phyloP scores from a whole-genome alignment of 2,329 filamentous ascomycete genomes.

The Tolypocladium capitatum region DNA sequence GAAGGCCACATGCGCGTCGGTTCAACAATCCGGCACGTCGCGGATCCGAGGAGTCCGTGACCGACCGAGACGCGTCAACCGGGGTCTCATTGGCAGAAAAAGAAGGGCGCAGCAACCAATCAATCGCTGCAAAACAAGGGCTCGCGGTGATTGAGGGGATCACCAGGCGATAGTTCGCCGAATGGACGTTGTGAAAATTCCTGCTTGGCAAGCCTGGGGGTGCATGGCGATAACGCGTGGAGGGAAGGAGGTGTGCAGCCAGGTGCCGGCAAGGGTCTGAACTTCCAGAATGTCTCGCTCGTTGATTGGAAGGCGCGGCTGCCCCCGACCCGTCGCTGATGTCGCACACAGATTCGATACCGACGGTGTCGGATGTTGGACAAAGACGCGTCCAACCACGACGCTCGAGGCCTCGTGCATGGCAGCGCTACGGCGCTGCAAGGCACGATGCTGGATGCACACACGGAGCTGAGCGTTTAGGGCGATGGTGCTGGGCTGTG shows the following conservation, averaged over 20 bases:
- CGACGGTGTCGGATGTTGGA: background rate
- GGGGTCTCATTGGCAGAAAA: conserved; percentile 2
- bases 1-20: conserved; percentile 4
- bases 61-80: no score
- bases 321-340: background rate
- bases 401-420: background rate
- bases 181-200: conserved; percentile 7
- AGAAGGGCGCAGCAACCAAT: background rate
- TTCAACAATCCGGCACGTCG: no score
- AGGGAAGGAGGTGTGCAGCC: background rate
- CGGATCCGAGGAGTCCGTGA: no score
- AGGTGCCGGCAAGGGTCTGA: background rate
- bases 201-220: background rate
- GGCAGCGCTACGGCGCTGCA: background rate
- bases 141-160: background rate
- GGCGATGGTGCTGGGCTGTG: background rate
- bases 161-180: conserved; percentile 2
- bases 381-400: background rate
- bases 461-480: background rate
- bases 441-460: background rate
- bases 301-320: background rate
- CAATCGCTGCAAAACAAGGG: conserved; percentile 2
- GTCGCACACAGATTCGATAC: background rate
- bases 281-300: conserved; percentile 8
- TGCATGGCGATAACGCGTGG: background rate